Base-by-base conservation (phyloP, 306 rosid genomes). In the Inga laurina region DNA sequence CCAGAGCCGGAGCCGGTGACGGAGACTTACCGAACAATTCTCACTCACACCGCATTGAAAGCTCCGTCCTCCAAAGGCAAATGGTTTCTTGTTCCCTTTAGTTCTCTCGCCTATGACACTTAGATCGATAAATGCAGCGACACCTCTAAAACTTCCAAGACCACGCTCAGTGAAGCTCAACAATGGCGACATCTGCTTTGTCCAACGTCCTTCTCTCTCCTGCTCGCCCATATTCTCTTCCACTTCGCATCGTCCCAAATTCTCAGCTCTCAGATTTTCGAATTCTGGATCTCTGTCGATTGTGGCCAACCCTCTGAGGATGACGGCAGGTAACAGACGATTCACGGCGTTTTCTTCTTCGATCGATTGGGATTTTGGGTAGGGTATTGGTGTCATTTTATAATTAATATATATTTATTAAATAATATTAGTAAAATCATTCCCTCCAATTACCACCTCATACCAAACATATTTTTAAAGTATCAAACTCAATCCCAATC, bases 101-200 rank as follows among this genome's bases (percentile, higher is more conserved):
- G 4, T 74, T 49, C 64, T 51, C 15, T 34, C 83, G 76, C 35
- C 75, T 51, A 32, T 32, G 2, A 32, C 32, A 32, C 32, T 1
- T 45, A 7, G 41, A 37, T 19, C 9, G 5, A 27, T 43, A 80
- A 54, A 72, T 81, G 79, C 84, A 43, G 24, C 59, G 9, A 10
- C 21, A 22, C 21, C 19, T 9, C 16, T 19, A 72, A 4, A 14
- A 72, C n/a, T 45, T n/a, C 10, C 74, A 39, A 70, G 19, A 70
- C 75, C 51, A 45, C 48, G 12, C 59, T 45, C 10, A 0, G 54
- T 15, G 44, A 51, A 12, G 34, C 79, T 82, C 84, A 45, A 27
- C 86, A 84, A 90, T 93, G 97, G 93, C 90, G 46, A 75, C 85
- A 22, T 81, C 90, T 46, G 77, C 86, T 84, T 18, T 88, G 81